Percentiles rank a stretch among this genome's conserved stretches.
These are phyloP conservation scores for Aspergillus fischeri DNA, from an alignment of 2,329 filamentous ascomycete genomes.

Conservation along the genomic window DNA sequence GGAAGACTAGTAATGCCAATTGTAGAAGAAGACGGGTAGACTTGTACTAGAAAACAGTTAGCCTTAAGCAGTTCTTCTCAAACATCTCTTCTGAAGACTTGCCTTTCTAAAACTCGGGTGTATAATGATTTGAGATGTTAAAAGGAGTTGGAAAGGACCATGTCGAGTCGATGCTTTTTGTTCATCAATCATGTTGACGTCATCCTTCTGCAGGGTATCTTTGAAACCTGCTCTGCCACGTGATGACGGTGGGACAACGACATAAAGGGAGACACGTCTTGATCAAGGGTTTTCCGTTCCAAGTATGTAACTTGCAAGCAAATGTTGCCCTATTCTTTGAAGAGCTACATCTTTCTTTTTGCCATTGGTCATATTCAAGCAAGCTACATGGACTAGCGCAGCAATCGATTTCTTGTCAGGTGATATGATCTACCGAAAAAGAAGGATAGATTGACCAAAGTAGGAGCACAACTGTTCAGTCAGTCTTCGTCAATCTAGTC, in stretches of 20 bases:
- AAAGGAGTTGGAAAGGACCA: not conserved
- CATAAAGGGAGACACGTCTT: not conserved
- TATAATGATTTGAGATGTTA: not conserved
- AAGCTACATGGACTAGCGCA: too few species aligned
- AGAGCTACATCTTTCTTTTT: too few species aligned
- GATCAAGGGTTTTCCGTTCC: not conserved
- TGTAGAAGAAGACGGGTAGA: not conserved
- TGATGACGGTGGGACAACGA: not conserved
- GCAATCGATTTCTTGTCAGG: not conserved
- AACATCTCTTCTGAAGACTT: not conserved
- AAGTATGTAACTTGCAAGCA: not conserved
- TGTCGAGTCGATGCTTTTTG: not conserved
- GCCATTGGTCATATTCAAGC: too few species aligned
- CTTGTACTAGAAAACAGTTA: not conserved
- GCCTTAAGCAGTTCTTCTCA: not conserved
- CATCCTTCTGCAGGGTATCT: slow-evolving; percentile 5
- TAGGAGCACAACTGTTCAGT: not conserved
- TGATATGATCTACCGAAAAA: not conserved
- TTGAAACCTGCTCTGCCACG: not conserved
- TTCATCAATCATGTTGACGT: slow-evolving; percentile 24
- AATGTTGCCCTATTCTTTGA: too few species aligned
- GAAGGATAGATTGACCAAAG: not conserved
- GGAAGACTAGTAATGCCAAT: not conserved
- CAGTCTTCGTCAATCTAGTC: not conserved
- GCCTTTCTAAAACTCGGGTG: not conserved